Base-by-base conservation (phyloP, 1,284 basidiomycete genomes). In the Ganoderma multipileum region DNA sequence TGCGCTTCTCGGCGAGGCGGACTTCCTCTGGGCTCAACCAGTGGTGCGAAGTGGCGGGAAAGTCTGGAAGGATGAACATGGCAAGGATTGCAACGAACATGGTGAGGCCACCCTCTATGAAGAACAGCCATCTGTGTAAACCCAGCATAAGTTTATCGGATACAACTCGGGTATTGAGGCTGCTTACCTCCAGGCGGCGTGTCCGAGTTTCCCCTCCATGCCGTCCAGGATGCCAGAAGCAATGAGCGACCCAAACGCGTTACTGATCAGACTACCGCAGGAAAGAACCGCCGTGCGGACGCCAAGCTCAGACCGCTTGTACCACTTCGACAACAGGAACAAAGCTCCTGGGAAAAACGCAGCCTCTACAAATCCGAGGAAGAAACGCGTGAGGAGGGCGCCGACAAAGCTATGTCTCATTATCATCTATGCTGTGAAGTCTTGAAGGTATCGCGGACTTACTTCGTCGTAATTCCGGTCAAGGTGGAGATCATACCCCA, bases 161-260 rank as follows among this genome's bases (percentile, higher is more conserved):
- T 50, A 23, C n/a, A 1, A 23, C 26, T 23, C 6, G 9, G 30
- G 9, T 33, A 59, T 14, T 33, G 60, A 20, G 8, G 20, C 23
- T 50, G 63, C 78, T 41, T 72, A 88, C 86, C 91, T 82, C 94
- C 95, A 96, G 0, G 92, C 93, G 0, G 91, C 83, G 64, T 89
- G 87, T 0, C 93, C 93, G 1, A 91, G 80, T 57, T 83, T 83
- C 9, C 89, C 91, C 67, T 94, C 84, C 91, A 94, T 94, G 36
- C 84, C 83, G 66, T 84, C 81, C 68, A 94, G 81, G 66, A 93
- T 92, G 4, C 86, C 90, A 12, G 91, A 93, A 11, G 92, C 93
- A 65, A 95, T 87, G n/a, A 95, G 83, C 0, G 92, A 85, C 18
- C 94, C 93, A 76, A 95, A 95, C 0, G 93, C 94, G 81, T 95